phyloP scores from a whole-genome alignment of 2,329 filamentous ascomycete genomes.

The Aspergillus sp. region DNA sequence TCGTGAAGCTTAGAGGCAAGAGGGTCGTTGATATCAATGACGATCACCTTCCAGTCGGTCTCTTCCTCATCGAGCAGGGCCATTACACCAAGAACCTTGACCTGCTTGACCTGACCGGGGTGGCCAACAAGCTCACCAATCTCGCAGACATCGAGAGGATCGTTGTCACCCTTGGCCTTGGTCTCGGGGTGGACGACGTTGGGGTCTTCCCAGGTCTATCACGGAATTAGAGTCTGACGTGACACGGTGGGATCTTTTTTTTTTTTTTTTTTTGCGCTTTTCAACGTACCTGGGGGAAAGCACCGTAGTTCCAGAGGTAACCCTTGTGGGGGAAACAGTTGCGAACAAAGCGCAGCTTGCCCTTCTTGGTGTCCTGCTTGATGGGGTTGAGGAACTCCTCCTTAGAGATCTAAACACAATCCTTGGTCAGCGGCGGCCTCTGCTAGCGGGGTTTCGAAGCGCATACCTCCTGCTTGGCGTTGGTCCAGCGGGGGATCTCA shows the following conservation, averaged over 20 bases:
- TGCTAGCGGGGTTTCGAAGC: slow-evolving; percentile 1
- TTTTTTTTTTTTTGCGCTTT: not conserved
- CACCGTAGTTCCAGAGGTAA: slow-evolving; percentile 99
- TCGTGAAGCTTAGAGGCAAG: slow-evolving; percentile 96
- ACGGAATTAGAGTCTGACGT: slow-evolving; percentile 1
- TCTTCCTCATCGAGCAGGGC: slow-evolving; percentile 98
- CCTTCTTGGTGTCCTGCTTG: slow-evolving; percentile 99
- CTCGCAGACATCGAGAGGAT: slow-evolving; percentile 98
- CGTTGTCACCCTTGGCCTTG: slow-evolving; percentile 99
- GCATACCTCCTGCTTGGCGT: slow-evolving; percentile 96
- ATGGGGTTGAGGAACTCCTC: slow-evolving; percentile 97
- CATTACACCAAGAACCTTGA: slow-evolving; percentile 99
- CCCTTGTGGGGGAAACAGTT: slow-evolving; percentile 99
- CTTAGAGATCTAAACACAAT: slow-evolving; percentile 78
- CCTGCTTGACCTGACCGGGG: slow-evolving; percentile 96
- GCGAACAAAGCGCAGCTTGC: slow-evolving; percentile 97
- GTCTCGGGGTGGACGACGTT: slow-evolving; percentile 95
- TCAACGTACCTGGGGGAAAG: slow-evolving; percentile 84
- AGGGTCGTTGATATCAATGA: slow-evolving; percentile 97
- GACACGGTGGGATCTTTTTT: not conserved
- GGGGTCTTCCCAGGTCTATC: slow-evolving; percentile 97
- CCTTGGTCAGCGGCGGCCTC: slow-evolving; percentile 17
- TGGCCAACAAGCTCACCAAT: slow-evolving; percentile 98
- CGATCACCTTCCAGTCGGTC: slow-evolving; percentile 99
- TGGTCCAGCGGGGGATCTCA: slow-evolving; percentile 99